Base-by-base conservation (phyloP, 1,284 basidiomycete genomes). In the Neolentinus lepideus region DNA sequence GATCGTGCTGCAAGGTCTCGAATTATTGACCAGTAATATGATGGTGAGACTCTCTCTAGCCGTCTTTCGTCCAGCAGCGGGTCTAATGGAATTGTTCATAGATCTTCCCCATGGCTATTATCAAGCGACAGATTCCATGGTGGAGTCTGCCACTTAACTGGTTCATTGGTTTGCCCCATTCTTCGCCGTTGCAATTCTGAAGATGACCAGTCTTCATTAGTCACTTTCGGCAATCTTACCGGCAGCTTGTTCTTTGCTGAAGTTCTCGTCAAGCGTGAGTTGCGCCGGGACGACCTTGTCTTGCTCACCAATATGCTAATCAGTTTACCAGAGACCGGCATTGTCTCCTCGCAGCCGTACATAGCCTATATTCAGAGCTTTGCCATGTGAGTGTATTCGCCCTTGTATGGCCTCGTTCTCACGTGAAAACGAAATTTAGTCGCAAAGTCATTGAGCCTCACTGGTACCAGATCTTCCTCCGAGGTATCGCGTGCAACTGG, bases 401-500 rank as follows among this genome's bases (percentile, higher is more conserved):
- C 50, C 16, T 43, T 19, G 19, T 29, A 22, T 25, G 10, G 50
- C 45, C 56, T 50, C 26, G 38, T 51, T 54, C 52, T 31, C 27
- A 6, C 24, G 35, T 1, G 9, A 8, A 19, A 14, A 4, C 51
- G 56, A 48, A 35, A 52, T 52, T 9, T 53, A 87, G 85, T 50
- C 68, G 78, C 52, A 88, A 88, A 64, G 85, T 84, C 0, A 70
- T 71, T 1, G 79, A 82, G 16, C 86, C 87, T 1, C 69, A 75
- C 38, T 89, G 85, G 85, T 75, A 87, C 64, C 80, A 91, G 65
- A 85, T 91, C 51, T 85, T 90, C 69, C 68, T 90, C 19, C 76
- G 88, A 21, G 88, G 86, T 0, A 88, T 91, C 59, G 88, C 80
- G 2, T 91, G 88, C 62, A 91, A 91, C 62, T 88, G 85, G 81